phyloP scores from a whole-genome alignment of 768 basidiomycete species.

The Mycena rebaudengoi region DNA sequence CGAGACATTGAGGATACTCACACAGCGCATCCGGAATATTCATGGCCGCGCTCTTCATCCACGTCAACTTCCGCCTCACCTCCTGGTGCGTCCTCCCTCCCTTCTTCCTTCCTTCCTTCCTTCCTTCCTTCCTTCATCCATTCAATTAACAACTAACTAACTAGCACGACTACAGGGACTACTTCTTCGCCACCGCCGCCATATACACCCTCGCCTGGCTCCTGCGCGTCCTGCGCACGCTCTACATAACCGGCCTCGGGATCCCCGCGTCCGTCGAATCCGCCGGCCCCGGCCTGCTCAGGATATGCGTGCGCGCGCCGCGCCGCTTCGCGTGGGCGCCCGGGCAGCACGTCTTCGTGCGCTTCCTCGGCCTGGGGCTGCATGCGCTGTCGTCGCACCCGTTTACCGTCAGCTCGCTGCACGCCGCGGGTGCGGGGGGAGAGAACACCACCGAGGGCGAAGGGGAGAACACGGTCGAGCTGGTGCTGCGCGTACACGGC shows the following conservation, averaged over 20 bases:
- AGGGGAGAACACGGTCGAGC: conserved; percentile 17
- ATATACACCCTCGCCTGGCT: conserved; percentile 37
- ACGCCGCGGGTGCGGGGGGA: conserved; percentile 4
- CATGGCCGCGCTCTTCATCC: conserved; percentile 41
- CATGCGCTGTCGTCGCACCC: conserved; percentile 41
- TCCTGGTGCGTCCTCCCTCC: conserved; percentile 29
- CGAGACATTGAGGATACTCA: not conserved
- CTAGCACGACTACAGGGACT: conserved; percentile 36
- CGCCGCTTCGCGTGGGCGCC: conserved; percentile 36
- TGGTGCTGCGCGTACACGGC: conserved; percentile 34
- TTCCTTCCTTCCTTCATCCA: not conserved
- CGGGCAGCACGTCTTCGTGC: conserved; percentile 38
- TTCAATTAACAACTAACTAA: not conserved
- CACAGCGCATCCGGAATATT: conserved; percentile 38
- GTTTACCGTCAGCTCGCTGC: conserved; percentile 35
- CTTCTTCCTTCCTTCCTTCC: not conserved
- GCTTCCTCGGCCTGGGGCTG: conserved; percentile 23
- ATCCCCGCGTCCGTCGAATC: conserved; percentile 29
- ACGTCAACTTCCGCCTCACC: conserved; percentile 36
- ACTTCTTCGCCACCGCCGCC: conserved; percentile 39
- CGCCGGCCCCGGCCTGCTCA: conserved; percentile 33
- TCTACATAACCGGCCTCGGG: conserved; percentile 27
- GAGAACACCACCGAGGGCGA: no score
- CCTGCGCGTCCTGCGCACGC: conserved; percentile 32
- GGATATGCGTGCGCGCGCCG: conserved; percentile 26